Percentiles rank a stretch among this genome's conserved stretches.
These are phyloP conservation scores for Metarhizium rileyi DNA, from an alignment of 2,329 filamentous ascomycete genomes.

Conservation along the genomic window DNA sequence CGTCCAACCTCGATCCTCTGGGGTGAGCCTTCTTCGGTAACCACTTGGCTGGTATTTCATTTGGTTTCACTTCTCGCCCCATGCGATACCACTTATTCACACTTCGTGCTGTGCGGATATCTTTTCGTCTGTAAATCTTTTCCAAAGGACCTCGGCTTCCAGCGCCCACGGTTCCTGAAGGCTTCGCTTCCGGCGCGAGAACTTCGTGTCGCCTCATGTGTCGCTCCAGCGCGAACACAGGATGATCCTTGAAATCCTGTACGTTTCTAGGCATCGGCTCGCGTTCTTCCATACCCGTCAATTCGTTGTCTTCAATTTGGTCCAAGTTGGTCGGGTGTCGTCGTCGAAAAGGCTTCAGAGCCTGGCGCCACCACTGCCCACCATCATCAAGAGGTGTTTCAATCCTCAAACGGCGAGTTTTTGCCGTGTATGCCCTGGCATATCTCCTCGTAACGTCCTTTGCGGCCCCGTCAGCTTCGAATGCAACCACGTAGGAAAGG, in stretches of 20 bases:
- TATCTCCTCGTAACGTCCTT: slow-evolving; percentile 85
- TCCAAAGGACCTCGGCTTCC: slow-evolving; percentile 57
- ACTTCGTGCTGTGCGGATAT: slow-evolving; percentile 70
- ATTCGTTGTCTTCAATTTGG: slow-evolving; percentile 71
- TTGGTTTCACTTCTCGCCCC: slow-evolving; percentile 66
- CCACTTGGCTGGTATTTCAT: slow-evolving; percentile 76
- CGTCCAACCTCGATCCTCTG: slow-evolving; percentile 14
- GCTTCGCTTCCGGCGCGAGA: slow-evolving; percentile 56
- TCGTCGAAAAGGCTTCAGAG: slow-evolving; percentile 38
- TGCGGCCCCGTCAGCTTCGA: slow-evolving; percentile 68
- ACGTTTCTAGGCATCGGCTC: slow-evolving; percentile 84
- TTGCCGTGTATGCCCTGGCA: slow-evolving; percentile 78
- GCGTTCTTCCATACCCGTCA: slow-evolving; percentile 58
- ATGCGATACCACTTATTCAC: slow-evolving; percentile 86
- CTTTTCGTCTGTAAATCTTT: slow-evolving; percentile 68
- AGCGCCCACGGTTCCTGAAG: slow-evolving; percentile 68
- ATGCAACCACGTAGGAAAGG: slow-evolving; percentile 76
- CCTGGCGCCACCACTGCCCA: slow-evolving; percentile 43
- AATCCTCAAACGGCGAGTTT: slow-evolving; percentile 73
- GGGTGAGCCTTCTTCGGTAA: slow-evolving; percentile 39
- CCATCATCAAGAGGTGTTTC: slow-evolving; percentile 47
- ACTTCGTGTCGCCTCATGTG: slow-evolving; percentile 80
- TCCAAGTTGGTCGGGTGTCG: slow-evolving; percentile 52
- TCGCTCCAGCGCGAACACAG: slow-evolving; percentile 71
- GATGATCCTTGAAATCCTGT: slow-evolving; percentile 80